Evolutionary conservation across 768 basidiomycete species (phyloP).

Genomic region (Tylopilus plumbeoviolaceoides): DNA sequence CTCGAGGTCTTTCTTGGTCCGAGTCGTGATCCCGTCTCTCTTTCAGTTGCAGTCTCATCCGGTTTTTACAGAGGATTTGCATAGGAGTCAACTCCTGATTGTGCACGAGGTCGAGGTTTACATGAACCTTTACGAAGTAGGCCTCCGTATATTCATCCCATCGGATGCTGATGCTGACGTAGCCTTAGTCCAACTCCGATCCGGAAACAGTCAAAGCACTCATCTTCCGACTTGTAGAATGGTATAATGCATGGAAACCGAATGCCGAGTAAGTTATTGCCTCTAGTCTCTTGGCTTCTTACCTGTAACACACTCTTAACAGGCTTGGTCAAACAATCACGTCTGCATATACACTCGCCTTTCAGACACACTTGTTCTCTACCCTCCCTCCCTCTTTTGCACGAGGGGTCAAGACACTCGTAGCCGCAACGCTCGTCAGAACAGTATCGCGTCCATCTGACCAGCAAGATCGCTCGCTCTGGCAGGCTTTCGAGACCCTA

Average conservation of each 20-base stretch:
- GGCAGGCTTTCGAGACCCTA: slow-evolving; percentile 63
- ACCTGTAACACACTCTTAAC: slow-evolving; percentile 9
- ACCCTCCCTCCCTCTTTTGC: slow-evolving; percentile 66
- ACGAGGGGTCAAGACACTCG: slow-evolving; percentile 62
- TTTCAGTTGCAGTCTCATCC: neutral
- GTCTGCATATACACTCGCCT: slow-evolving; percentile 59
- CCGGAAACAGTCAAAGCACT: slow-evolving; percentile 49
- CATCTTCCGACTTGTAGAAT: slow-evolving; percentile 57
- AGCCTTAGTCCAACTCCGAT: slow-evolving; percentile 41
- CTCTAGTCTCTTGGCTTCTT: neutral
- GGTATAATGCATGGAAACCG: slow-evolving; percentile 77
- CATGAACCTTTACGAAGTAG: slow-evolving; percentile 62
- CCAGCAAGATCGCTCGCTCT: slow-evolving; percentile 37
- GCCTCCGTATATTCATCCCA: slow-evolving; percentile 3
- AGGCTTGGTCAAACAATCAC: slow-evolving; percentile 62
- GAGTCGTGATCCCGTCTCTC: slow-evolving; percentile 14
- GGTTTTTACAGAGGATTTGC: slow-evolving; percentile 51
- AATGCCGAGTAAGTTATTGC: slow-evolving; percentile 49
- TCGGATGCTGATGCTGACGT: slow-evolving; percentile 3
- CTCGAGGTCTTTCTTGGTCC: slow-evolving; percentile 71
- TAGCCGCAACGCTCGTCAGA: slow-evolving; percentile 48
- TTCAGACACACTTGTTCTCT: slow-evolving; percentile 74
- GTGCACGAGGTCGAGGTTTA: slow-evolving; percentile 53
- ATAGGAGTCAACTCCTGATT: slow-evolving; percentile 55
- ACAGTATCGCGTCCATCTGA: slow-evolving; percentile 22